Evolutionary conservation across 2,329 filamentous ascomycete species (phyloP), one percentile per base, ranked within the genome.

Genomic region (Berkeleyomyces basicola): DNA sequence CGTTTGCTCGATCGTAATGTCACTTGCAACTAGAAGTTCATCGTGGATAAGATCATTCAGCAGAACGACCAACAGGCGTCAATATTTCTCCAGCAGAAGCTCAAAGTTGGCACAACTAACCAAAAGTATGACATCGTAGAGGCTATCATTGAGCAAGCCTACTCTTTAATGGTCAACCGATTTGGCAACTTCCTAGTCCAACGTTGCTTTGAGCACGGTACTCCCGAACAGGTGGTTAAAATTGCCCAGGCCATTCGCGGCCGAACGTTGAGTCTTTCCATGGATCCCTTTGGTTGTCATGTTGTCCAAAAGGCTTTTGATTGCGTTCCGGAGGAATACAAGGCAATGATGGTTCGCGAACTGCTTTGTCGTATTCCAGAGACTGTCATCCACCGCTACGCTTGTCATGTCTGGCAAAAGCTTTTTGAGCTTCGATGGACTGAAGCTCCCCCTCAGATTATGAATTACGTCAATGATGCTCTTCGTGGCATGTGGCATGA

Each of bases 331-430:
- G 95, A 99, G 72, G 88, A 96, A 68, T 95, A 96, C 79, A 99
- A 99, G 75, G 89, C 90, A 10, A 86, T 93, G 71, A 97, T 99
- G 91, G 93, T 99, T n/a, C 90, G 95, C 71, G 93, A 99, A 72
- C 80, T 99, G 36, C 83, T 99, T 64, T 89, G 90, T 66, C 86
- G 90, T 62, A 99, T 99, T 67, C 93, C 92, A 0, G 92, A 99
- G 74, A 99, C 93, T 2, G 91, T 99, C 67, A 93, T 99, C 71
- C 95, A 99, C 75, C 88, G 95, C 68, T 99, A 99, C 75, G 93
- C 93, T 64, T 99, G 93, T 70, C 93, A 99, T 73, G 93, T 99
- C 66, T 99, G 93, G 93, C 93, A 99, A 77, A 99, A 99, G 78
- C 82, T 99, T 37, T 99, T 99, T 72, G 93, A 99, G 74, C 82